Evolutionary conservation across 176 grass and related monocot genomes (phyloP).

Genomic region (Musa schizocarpa): DNA sequence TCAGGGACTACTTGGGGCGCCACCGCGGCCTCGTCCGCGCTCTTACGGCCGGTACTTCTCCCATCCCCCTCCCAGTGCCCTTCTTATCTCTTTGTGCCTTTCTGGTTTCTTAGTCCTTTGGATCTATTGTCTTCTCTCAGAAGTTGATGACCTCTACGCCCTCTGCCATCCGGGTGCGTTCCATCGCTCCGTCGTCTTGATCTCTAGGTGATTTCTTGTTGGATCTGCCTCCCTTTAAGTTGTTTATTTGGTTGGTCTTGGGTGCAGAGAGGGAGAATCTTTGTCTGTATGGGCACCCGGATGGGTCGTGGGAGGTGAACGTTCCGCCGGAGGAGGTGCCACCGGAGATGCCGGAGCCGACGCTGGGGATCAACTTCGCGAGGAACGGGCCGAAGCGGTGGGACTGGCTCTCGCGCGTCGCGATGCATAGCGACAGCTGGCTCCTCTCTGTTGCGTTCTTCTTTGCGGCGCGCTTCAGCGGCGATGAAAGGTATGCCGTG

Average conservation of each 20-base stretch:
- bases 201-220: too few species aligned
- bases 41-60: not conserved
- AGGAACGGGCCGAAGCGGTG: conserved; percentile 58
- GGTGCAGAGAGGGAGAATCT: conserved; percentile 57
- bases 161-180: conserved; percentile 58
- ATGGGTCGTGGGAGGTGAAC: conserved; percentile 48
- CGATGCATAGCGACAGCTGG: conserved; percentile 68
- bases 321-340: conserved; percentile 69
- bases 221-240: too few species aligned
- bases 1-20: conserved; percentile 9
- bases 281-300: conserved; percentile 52
- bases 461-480: conserved; percentile 47
- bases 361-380: conserved; percentile 76
- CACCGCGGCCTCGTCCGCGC: conserved; percentile 13
- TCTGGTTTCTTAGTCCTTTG: too few species aligned
- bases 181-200: not conserved
- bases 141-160: conserved; percentile 55
- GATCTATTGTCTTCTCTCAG: conserved; percentile 11
- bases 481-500: conserved; percentile 37
- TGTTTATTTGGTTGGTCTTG: not conserved
- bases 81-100: not conserved
- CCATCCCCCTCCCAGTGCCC: not conserved
- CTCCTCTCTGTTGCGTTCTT: conserved; percentile 67
- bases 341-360: conserved; percentile 64
- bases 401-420: conserved; percentile 71